Evolutionary conservation across 2,329 filamentous ascomycete genomes (phyloP).

Genomic region (Fusarium sp.): DNA sequence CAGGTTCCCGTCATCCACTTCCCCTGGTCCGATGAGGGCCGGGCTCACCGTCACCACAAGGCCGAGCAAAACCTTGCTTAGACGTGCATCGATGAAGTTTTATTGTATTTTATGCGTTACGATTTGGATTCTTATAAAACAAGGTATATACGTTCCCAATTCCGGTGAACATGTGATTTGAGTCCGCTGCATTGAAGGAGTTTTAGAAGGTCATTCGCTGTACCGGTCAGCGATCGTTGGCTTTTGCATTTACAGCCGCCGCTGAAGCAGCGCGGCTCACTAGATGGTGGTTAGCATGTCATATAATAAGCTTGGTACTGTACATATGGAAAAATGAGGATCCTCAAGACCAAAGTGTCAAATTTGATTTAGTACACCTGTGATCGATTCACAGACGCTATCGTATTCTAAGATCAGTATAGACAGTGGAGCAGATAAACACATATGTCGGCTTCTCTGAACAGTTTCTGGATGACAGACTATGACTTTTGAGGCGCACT

Average conservation of each 20-base stretch:
- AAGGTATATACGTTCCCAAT: background rate
- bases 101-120: slow-evolving; percentile 30
- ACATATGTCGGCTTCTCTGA: background rate
- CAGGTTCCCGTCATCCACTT: slow-evolving; percentile 92
- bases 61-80: slow-evolving; percentile 40
- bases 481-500: background rate
- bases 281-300: slow-evolving; percentile 11
- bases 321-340: slow-evolving; percentile 28
- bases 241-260: slow-evolving; percentile 1
- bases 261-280: background rate
- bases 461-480: accelerated
- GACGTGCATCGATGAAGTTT: background rate
- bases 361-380: background rate
- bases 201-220: slow-evolving; percentile 12
- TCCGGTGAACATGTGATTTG: background rate
- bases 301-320: slow-evolving; percentile 25
- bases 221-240: background rate
- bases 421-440: background rate
- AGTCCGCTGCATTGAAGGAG: slow-evolving; percentile 7
- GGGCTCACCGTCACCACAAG: slow-evolving; percentile 62
- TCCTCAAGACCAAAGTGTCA: background rate
- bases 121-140: slow-evolving; percentile 31
- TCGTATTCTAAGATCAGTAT: too few relatives aligned
- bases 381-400: too few relatives aligned
- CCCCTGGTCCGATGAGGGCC: slow-evolving; percentile 87